Evolutionary conservation across 495 filamentous ascomycete species (phyloP), one percentile per base, ranked within the genome.

Genomic region (Tetracladium setigerum): DNA sequence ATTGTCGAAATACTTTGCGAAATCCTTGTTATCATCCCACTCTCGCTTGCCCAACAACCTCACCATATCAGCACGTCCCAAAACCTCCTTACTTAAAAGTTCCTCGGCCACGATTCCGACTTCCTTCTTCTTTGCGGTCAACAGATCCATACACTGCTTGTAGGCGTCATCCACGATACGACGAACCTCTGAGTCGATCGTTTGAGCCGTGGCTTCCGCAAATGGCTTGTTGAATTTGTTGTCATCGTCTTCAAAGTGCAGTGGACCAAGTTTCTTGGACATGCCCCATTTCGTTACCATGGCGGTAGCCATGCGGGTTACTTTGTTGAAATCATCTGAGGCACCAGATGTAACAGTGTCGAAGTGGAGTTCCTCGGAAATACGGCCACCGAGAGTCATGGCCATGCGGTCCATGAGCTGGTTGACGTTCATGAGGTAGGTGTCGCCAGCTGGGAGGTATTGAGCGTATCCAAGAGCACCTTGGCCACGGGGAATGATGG

Each of bases 351-450:
- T 98, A 17, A 98, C 91, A 9, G 87, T 95, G 18, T 90, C 84
- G 65, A 97, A 98, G 66, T 97, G 89, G 4, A 98, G 62, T 66
- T 98, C 92, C 66, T 98, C 92, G 32, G 83, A 89, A 34, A 98
- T 86, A 52, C 92, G 84, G 2, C 92, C 92, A 55, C 86, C 92
- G 33, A 98, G 79, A 14, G 92, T 95, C 92, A 98, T 98, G 51
- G 94, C 92, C 94, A 98, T 98, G 49, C 94, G 88, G 66, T 98
- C 92, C 90, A 96, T 96, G 19, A 98, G 71, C 69, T 98, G 92
- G 64, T 90, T 83, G 53, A 87, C 82, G 53, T 81, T 95, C 89
- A 98, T 86, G 44, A 97, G 76, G 64, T 96, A 96, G 19, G 85
- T 86, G 61, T 98, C 92, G 27, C 83, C 79, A 2, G 81, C 67